Conservation (phyloP, 495 filamentous ascomycete genomes). For the Penicillium robsamsonii region DNA sequence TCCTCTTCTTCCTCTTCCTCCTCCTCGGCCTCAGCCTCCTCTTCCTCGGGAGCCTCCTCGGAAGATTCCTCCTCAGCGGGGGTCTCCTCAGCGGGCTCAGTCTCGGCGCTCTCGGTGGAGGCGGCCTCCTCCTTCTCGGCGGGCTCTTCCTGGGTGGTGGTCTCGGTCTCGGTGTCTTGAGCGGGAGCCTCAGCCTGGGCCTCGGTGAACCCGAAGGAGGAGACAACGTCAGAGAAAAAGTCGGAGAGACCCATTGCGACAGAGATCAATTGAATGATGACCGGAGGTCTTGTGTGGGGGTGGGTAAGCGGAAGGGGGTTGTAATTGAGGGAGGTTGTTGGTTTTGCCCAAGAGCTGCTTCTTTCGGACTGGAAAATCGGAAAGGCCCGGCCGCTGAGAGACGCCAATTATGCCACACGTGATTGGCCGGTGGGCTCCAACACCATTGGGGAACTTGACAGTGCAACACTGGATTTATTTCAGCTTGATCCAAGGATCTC, state of each 20-base stretch:
- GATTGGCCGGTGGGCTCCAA: slow-evolving; percentile 34
- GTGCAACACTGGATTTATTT: neutral
- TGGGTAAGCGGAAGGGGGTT: slow-evolving; percentile 32
- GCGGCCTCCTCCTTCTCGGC: slow-evolving; percentile 47
- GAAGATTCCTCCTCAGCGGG: slow-evolving; percentile 47
- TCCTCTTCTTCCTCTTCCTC: slow-evolving; percentile 61
- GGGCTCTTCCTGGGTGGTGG: slow-evolving; percentile 52
- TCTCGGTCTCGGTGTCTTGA: slow-evolving; percentile 43
- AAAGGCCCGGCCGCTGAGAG: slow-evolving; percentile 46
- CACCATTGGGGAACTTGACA: neutral
- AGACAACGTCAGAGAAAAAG: slow-evolving; percentile 61
- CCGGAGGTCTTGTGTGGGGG: slow-evolving; percentile 27
- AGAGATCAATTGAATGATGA: slow-evolving; percentile 39
- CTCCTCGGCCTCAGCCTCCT: slow-evolving; percentile 46
- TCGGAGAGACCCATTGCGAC: slow-evolving; percentile 62
- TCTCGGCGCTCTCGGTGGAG: slow-evolving; percentile 35
- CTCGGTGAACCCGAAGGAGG: slow-evolving; percentile 56
- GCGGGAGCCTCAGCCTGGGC: slow-evolving; percentile 61
- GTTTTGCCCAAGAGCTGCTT: slow-evolving; percentile 37
- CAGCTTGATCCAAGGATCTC: neutral
- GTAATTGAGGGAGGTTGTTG: slow-evolving; percentile 36
- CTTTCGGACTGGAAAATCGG: slow-evolving; percentile 45
- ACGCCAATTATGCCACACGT: slow-evolving; percentile 45
- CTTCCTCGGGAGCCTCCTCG: slow-evolving; percentile 48
- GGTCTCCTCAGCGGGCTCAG: slow-evolving; percentile 36